Evolutionary conservation across 768 basidiomycete genomes (phyloP).

Genomic region (Podaxis sp.): DNA sequence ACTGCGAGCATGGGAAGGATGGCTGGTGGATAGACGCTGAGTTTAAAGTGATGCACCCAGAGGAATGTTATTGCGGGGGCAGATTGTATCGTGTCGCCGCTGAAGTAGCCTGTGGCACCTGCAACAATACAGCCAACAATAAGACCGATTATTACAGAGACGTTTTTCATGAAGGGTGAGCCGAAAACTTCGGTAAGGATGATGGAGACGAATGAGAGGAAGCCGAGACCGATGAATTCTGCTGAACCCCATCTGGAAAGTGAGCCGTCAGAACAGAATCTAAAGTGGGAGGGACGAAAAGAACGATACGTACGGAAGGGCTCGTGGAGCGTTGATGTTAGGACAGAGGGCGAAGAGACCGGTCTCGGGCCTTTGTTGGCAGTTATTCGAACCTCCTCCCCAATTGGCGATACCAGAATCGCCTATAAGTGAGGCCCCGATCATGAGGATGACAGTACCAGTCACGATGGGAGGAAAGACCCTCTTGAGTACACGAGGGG

Average conservation of each 20-base stretch:
- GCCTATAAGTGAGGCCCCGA: conserved; percentile 77
- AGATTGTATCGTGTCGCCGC: conserved; percentile 57
- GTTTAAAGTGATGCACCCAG: conserved; percentile 80
- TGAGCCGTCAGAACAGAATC: background rate
- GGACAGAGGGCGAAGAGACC: conserved; percentile 77
- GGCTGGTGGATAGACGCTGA: conserved; percentile 73
- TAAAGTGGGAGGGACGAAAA: background rate
- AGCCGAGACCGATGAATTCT: conserved; percentile 84
- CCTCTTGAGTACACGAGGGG: conserved; percentile 56
- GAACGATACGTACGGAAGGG: conserved; percentile 51
- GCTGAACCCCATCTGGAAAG: conserved; percentile 72
- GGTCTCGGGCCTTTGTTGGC: conserved; percentile 54
- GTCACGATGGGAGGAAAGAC: conserved; percentile 85
- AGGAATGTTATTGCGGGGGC: conserved; percentile 82
- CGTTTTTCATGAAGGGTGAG: conserved; percentile 82
- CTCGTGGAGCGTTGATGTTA: conserved; percentile 63
- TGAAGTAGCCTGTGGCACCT: conserved; percentile 78
- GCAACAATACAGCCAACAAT: conserved; percentile 80
- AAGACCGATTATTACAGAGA: conserved; percentile 74
- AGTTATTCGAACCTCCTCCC: conserved; percentile 82
- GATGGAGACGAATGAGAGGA: conserved; percentile 77
- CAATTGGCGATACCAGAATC: conserved; percentile 75
- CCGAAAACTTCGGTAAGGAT: conserved; percentile 82
- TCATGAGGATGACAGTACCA: conserved; percentile 77
- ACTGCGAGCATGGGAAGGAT: conserved; percentile 46